Evolutionary conservation across 2,329 filamentous ascomycete genomes (phyloP).

Genomic region (Fusarium multiceps): DNA sequence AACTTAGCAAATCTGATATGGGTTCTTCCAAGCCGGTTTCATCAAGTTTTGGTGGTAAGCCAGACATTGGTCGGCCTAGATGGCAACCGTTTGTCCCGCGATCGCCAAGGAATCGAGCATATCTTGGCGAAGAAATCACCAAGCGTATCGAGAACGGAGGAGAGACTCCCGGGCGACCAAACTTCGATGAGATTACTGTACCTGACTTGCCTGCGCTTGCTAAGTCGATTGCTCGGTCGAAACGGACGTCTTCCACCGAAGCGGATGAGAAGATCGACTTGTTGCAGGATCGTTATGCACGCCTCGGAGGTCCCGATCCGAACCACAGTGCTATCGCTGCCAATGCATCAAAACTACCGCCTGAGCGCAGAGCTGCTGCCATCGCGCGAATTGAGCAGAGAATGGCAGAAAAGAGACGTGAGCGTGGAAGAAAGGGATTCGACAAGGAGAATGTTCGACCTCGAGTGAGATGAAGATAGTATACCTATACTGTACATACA

Average conservation of each 20-base stretch:
- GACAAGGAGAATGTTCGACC: conserved; percentile 66
- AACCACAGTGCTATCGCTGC: conserved; percentile 50
- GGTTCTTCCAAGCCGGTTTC: conserved; percentile 22
- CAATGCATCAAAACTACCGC: conserved; percentile 59
- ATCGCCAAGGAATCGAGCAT: conserved; percentile 53
- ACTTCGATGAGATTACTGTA: conserved; percentile 40
- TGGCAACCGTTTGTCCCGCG: conserved; percentile 58
- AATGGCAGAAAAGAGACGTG: conserved; percentile 61
- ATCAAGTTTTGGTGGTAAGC: conserved; percentile 39
- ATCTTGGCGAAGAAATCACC: conserved; percentile 51
- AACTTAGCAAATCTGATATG: conserved; percentile 29
- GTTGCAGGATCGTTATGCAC: conserved; percentile 58
- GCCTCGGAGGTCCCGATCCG: conserved; percentile 55
- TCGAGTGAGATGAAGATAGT: conserved; percentile 33
- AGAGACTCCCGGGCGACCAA: conserved; percentile 36
- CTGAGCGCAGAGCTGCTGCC: conserved; percentile 64
- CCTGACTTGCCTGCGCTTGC: conserved; percentile 47
- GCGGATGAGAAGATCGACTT: conserved; percentile 57
- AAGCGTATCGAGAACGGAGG: conserved; percentile 48
- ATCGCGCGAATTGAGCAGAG: conserved; percentile 66
- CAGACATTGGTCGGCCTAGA: conserved; percentile 50
- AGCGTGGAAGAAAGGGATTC: conserved; percentile 47
- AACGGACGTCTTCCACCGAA: conserved; percentile 25
- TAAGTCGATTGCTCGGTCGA: conserved; percentile 39
- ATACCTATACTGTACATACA: conserved; percentile 10